Conservation (phyloP, 208 protist genomes). For the Crithidia thermophila region DNA sequence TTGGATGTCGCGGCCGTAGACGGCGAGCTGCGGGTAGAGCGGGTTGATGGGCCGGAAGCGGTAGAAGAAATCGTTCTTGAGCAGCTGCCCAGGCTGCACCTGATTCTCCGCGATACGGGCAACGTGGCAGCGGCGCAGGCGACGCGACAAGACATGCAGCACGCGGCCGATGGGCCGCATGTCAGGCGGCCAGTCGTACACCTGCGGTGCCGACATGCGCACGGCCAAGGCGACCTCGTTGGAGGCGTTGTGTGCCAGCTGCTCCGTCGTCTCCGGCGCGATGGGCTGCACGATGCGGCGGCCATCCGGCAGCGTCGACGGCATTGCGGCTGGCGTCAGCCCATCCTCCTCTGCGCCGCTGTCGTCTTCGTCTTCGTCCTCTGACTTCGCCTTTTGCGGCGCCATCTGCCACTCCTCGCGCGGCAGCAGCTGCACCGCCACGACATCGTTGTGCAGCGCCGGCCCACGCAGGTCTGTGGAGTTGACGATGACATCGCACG, state of each 20-base stretch:
- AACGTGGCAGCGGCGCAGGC: slow-evolving; percentile 38
- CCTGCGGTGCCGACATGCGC: slow-evolving; percentile 29
- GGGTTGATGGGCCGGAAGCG: slow-evolving; percentile 68
- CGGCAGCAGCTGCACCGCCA: slow-evolving; percentile 61
- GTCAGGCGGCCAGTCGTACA: slow-evolving; percentile 36
- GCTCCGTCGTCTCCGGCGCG: slow-evolving; percentile 18
- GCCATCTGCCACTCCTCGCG: slow-evolving; percentile 15
- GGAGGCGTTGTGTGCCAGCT: slow-evolving; percentile 1
- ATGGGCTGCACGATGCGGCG: slow-evolving; percentile 46
- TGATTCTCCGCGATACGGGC: slow-evolving; percentile 46
- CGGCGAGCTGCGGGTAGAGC: slow-evolving; percentile 56
- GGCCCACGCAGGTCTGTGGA: slow-evolving; percentile 27
- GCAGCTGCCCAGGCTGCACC: slow-evolving; percentile 30
- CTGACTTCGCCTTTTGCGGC: no score
- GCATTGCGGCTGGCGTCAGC: slow-evolving; percentile 27
- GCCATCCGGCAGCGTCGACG: slow-evolving; percentile 48
- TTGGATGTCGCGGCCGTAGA: slow-evolving; percentile 69
- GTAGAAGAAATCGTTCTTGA: slow-evolving; percentile 59
- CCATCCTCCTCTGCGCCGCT: not conserved
- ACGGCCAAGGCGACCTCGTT: slow-evolving; percentile 34
- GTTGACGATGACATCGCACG: slow-evolving; percentile 59
- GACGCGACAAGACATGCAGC: slow-evolving; percentile 48
- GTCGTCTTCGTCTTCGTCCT: slow-evolving; percentile 8
- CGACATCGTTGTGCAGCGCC: slow-evolving; percentile 65
- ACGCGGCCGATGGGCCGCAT: slow-evolving; percentile 45